These are phyloP conservation scores for Amaranthus tricolor DNA, from an alignment of 179 eudicot genomes.

Conservation along the genomic window DNA sequence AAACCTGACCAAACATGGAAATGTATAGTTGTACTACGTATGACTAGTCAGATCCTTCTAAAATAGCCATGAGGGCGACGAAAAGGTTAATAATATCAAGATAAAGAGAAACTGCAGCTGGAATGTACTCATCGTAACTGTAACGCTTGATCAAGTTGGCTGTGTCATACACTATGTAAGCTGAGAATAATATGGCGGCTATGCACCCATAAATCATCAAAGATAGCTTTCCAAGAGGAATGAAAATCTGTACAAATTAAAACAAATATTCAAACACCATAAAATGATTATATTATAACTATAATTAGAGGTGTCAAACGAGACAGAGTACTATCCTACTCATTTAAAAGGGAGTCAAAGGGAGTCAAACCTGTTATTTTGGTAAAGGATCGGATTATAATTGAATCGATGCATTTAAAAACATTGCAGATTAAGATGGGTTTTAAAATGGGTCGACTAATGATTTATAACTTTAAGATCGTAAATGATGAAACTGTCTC, in stretches of 20 bases:
- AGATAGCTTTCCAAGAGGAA: constrained; percentile 44
- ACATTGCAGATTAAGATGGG: too few species aligned
- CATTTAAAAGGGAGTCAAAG: too few species aligned
- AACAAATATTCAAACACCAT: not conserved
- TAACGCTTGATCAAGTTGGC: constrained; percentile 55
- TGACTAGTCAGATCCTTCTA: constrained; percentile 20
- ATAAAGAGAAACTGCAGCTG: constrained; percentile 51
- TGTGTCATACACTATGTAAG: constrained; percentile 58
- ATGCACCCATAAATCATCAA: constrained; percentile 39
- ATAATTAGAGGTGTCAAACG: too few species aligned
- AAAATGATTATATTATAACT: too few species aligned
- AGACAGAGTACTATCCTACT: too few species aligned
- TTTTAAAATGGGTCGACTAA: too few species aligned
- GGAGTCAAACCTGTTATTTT: too few species aligned
- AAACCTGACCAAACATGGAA: too few species aligned
- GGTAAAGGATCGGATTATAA: too few species aligned
- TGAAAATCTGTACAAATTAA: constrained; percentile 29
- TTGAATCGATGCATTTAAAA: too few species aligned
- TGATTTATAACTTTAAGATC: too few species aligned
- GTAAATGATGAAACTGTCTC: too few species aligned
- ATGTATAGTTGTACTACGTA: not conserved
- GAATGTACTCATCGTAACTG: constrained; percentile 53
- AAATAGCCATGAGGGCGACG: constrained; percentile 33
- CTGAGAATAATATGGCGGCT: constrained; percentile 54
- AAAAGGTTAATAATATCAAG: constrained; percentile 59